Percentiles rank a stretch among this genome's conserved stretches.
These are phyloP conservation scores for Macaranga tanarius DNA, from an alignment of 441 rosid genomes.

Conservation along the genomic window DNA sequence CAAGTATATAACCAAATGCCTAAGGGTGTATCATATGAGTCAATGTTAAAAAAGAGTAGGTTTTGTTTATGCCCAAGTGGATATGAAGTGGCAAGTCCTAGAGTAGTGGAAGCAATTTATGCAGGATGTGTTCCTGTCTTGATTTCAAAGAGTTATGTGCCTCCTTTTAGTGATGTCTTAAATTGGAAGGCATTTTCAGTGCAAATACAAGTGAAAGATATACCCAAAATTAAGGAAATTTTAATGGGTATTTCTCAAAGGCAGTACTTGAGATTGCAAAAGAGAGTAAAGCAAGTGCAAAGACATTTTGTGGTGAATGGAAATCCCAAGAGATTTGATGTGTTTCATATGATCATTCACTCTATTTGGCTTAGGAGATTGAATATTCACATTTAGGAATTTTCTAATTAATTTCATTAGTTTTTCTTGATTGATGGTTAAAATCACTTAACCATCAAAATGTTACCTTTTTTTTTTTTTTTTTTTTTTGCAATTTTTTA, in stretches of 20 bases:
- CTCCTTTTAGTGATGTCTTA: constrained; percentile 76
- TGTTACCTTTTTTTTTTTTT: too few species aligned
- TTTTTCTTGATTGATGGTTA: neutral
- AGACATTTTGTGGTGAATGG: constrained; percentile 69
- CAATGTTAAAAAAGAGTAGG: constrained; percentile 58
- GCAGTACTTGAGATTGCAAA: constrained; percentile 47
- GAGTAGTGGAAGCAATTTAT: constrained; percentile 73
- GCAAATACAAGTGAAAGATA: constrained; percentile 45
- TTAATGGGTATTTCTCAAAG: constrained; percentile 51
- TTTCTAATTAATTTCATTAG: neutral
- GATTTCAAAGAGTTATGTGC: constrained; percentile 59
- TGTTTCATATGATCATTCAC: constrained; percentile 74
- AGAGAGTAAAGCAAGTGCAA: constrained; percentile 50
- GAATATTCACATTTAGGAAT: constrained; percentile 37
- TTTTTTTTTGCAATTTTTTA: too few species aligned
- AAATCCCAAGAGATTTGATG: constrained; percentile 66
- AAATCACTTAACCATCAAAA: neutral
- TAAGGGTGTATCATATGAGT: constrained; percentile 43
- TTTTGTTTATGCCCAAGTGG: constrained; percentile 91
- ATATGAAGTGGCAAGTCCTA: constrained; percentile 85
- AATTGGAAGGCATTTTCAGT: constrained; percentile 77
- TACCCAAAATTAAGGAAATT: constrained; percentile 65
- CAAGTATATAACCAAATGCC: constrained; percentile 64
- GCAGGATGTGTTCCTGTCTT: constrained; percentile 78
- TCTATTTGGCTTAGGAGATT: constrained; percentile 85